phyloP scores from a whole-genome alignment of 768 basidiomycete genomes.

The Suillus placidus region DNA sequence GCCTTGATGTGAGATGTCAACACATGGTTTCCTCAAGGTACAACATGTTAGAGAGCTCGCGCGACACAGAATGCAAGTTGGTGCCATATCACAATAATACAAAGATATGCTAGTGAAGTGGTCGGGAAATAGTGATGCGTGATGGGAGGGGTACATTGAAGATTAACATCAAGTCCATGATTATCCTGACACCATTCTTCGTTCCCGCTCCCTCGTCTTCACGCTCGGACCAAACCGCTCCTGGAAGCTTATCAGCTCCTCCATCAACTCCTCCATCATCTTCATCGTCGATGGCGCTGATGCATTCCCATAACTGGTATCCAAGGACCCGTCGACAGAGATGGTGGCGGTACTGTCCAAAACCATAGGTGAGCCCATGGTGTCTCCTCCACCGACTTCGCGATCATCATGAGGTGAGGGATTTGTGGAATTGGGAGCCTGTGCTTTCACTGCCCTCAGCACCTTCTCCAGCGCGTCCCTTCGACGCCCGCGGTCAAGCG shows the following conservation, averaged over 20 bases:
- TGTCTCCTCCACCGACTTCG: constrained; percentile 18
- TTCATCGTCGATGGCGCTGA: constrained; percentile 57
- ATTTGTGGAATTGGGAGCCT: constrained; percentile 11
- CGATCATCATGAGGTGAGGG: constrained; percentile 19
- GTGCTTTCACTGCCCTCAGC: constrained; percentile 33
- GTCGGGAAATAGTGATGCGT: constrained; percentile 5
- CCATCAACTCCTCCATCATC: constrained; percentile 90
- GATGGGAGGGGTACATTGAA: constrained; percentile 14
- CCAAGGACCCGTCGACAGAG: constrained; percentile 18
- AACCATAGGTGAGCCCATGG: constrained; percentile 35
- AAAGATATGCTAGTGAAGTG: constrained; percentile 7
- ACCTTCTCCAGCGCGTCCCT: constrained; percentile 67
- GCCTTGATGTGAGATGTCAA: neutral
- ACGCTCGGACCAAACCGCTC: constrained; percentile 75
- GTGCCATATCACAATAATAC: constrained; percentile 11
- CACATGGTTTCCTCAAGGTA: neutral
- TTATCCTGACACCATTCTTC: constrained; percentile 42
- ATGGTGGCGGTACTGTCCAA: constrained; percentile 29
- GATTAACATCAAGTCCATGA: constrained; percentile 17
- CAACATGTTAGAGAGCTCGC: neutral
- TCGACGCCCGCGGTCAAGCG: constrained; percentile 69
- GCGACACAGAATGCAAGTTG: neutral
- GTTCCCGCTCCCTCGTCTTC: constrained; percentile 55
- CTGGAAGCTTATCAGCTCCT: constrained; percentile 86
- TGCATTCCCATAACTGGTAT: constrained; percentile 9